These are phyloP conservation scores for Cantharellus anzutake DNA, from an alignment of 768 basidiomycete species.

Conservation along the genomic window DNA sequence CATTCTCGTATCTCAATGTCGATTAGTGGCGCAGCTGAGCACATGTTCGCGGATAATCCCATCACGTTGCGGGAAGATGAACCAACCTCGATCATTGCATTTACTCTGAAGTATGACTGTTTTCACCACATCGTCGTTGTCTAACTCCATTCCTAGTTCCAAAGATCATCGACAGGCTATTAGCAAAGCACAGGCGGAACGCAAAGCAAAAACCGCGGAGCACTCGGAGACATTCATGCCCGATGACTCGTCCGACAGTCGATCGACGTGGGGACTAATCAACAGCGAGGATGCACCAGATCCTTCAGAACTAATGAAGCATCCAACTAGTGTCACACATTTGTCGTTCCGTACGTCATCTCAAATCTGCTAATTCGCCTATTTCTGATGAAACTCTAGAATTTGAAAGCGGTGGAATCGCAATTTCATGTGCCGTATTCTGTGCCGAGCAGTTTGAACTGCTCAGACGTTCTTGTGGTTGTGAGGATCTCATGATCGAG, in stretches of 20 bases:
- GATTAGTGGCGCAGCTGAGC: constrained; percentile 27
- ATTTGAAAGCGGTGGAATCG: constrained; percentile 76
- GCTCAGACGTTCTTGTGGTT: constrained; percentile 77
- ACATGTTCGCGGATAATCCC: constrained; percentile 84
- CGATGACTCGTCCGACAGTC: constrained; percentile 70
- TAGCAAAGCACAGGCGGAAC: constrained; percentile 56
- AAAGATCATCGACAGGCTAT: constrained; percentile 70
- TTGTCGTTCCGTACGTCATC: constrained; percentile 7
- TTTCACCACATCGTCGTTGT: not conserved
- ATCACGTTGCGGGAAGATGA: constrained; percentile 95
- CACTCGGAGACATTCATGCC: constrained; percentile 83
- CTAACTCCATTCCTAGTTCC: constrained; percentile 30
- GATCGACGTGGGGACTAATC: constrained; percentile 85
- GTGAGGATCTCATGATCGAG: constrained; percentile 86
- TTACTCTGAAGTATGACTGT: constrained; percentile 53
- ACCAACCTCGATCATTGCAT: constrained; percentile 92
- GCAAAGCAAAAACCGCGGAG: constrained; percentile 33
- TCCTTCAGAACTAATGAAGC: constrained; percentile 13
- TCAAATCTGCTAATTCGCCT: not conserved
- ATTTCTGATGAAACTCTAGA: constrained; percentile 27
- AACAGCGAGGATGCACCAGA: constrained; percentile 40
- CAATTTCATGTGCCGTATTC: constrained; percentile 83
- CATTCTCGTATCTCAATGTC: constrained; percentile 1
- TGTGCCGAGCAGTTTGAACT: constrained; percentile 97
- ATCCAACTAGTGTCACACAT: constrained; percentile 8